These are phyloP conservation scores for Botrytis byssoidea DNA, from an alignment of 2,329 filamentous ascomycete genomes.

Conservation along the genomic window DNA sequence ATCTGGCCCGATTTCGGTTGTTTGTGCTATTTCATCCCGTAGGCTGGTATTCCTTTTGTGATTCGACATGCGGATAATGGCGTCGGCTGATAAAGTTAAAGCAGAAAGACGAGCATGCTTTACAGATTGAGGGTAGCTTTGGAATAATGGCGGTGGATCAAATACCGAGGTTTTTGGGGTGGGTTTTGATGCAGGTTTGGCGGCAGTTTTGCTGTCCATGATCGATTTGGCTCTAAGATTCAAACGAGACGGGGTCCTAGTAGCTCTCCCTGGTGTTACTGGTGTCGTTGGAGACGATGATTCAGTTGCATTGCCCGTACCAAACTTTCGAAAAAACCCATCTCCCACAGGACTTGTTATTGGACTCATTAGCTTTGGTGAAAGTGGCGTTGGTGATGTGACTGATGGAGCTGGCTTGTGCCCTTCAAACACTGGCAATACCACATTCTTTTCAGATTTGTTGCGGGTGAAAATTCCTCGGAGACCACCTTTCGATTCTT, in stretches of 20 bases:
- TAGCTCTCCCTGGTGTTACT: conserved; percentile 22
- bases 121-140: conserved; percentile 81
- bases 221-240: conserved; percentile 31
- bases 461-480: conserved; percentile 37
- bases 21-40: conserved; percentile 40
- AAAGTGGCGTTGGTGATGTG: conserved; percentile 9
- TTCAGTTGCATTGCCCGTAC: conserved; percentile 22
- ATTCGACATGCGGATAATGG: conserved; percentile 58
- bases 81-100: conserved; percentile 66
- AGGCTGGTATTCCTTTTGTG: conserved; percentile 52
- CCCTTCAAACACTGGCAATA: conserved; percentile 30
- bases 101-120: conserved; percentile 71
- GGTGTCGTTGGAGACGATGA: conserved; percentile 24
- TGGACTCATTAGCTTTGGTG: conserved; percentile 25
- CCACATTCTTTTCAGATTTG: conserved; percentile 30
- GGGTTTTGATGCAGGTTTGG: conserved; percentile 25
- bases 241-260: conserved; percentile 30
- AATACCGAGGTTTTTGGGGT: conserved; percentile 44
- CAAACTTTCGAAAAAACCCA: conserved; percentile 22
- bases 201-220: conserved; percentile 27
- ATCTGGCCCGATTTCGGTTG: conserved; percentile 28
- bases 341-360: conserved; percentile 27
- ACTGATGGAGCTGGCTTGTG: conserved; percentile 8
- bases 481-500: conserved; percentile 35
- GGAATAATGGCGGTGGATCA: conserved; percentile 76